Conservation (phyloP, 176 grass and related monocot species). For the Oryza rufipogon region DNA sequence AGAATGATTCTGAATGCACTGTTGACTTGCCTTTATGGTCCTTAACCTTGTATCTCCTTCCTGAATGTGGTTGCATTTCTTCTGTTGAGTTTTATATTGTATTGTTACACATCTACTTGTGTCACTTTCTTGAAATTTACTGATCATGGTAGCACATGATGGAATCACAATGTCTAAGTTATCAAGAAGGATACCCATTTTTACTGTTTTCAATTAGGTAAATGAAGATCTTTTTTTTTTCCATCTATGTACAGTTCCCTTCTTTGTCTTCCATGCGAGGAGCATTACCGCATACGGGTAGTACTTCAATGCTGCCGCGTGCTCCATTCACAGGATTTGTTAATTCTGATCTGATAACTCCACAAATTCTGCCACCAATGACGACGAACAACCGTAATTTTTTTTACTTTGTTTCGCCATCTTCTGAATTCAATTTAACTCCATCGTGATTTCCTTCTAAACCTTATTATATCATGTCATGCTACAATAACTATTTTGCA, state of each 20-base stretch:
- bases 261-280: conserved; percentile 63
- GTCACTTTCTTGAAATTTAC: background rate
- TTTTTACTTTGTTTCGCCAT: background rate
- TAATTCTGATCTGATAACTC: conserved; percentile 36
- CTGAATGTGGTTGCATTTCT: background rate
- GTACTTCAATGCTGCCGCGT: conserved; percentile 10
- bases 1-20: background rate
- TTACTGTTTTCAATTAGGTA: background rate
- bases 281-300: conserved; percentile 56
- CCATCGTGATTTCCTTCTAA: background rate
- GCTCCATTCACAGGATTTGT: conserved; percentile 38
- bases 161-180: background rate
- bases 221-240: background rate
- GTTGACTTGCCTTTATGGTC: background rate
- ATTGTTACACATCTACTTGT: background rate
- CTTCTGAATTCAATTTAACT: conserved; percentile 26
- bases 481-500: conserved; percentile 25
- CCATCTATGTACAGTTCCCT: conserved; percentile 46
- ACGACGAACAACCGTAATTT: conserved; percentile 41
- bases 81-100: background rate
- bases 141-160: background rate
- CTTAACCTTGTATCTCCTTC: background rate
- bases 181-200: background rate
- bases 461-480: conserved; percentile 13
- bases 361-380: conserved; percentile 30